Percentiles rank a stretch among this genome's conserved stretches.
These are phyloP conservation scores for Magnaporthales sp. DNA, from an alignment of 2,329 filamentous ascomycete genomes.

Conservation along the genomic window DNA sequence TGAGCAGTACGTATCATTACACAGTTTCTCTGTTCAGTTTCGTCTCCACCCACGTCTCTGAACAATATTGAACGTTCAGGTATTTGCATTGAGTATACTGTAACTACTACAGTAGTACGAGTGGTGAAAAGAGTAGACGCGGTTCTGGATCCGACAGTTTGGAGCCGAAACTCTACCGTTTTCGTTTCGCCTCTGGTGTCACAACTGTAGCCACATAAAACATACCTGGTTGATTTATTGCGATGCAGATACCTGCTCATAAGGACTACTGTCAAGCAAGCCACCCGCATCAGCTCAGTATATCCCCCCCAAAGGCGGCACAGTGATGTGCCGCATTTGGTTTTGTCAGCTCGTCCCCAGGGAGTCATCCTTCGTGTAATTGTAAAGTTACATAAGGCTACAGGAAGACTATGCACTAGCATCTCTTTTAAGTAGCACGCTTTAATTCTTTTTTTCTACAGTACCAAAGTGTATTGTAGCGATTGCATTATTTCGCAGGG, in stretches of 20 bases:
- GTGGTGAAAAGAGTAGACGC: not conserved
- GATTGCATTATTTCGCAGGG: not conserved
- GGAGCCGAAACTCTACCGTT: not conserved
- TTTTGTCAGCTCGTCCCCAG: not conserved
- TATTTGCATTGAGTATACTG: no score
- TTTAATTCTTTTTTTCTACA: not conserved
- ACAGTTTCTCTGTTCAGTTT: not conserved
- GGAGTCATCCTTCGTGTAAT: not conserved
- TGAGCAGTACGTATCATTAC: not conserved
- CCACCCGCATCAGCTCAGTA: not conserved
- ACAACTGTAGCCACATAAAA: not conserved
- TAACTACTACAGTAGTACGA: no score
- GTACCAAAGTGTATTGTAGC: not conserved
- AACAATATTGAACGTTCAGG: not conserved
- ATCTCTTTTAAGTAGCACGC: no score
- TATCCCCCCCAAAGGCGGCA: not conserved
- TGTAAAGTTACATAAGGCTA: not conserved
- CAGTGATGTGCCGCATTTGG: not conserved
- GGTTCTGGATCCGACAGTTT: not conserved
- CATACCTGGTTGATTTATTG: not conserved
- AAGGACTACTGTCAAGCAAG: not conserved
- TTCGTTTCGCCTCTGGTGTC: not conserved
- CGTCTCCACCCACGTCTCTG: not conserved
- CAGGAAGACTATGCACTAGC: not conserved
- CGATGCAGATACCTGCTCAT: not conserved